phyloP scores from a whole-genome alignment of 2,329 filamentous ascomycete species.

The Colletotrichum sp. region DNA sequence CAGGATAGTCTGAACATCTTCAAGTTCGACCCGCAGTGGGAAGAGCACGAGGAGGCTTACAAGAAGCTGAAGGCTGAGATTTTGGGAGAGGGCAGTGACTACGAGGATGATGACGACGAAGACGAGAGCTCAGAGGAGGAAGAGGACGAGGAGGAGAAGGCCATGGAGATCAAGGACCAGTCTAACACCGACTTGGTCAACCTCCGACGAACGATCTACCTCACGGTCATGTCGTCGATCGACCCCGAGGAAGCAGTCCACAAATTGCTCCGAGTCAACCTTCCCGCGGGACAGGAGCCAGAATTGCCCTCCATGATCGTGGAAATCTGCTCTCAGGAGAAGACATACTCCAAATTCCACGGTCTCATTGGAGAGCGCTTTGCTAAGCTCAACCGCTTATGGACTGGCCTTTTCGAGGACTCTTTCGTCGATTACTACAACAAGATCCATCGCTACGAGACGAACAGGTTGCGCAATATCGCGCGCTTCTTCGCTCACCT shows the following conservation, averaged over 20 bases:
- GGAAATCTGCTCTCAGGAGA: slow-evolving; percentile 95
- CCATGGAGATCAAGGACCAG: slow-evolving; percentile 96
- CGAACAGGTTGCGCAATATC: slow-evolving; percentile 92
- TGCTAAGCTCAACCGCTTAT: slow-evolving; percentile 93
- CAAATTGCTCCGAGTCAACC: slow-evolving; percentile 92
- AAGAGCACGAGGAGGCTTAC: slow-evolving; percentile 90
- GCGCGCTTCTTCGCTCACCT: slow-evolving; percentile 94
- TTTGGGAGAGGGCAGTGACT: slow-evolving; percentile 88
- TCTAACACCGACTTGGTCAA: slow-evolving; percentile 96
- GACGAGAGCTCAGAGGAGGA: slow-evolving; percentile 71
- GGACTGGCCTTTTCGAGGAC: slow-evolving; percentile 91
- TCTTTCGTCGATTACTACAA: slow-evolving; percentile 94
- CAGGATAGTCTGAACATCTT: slow-evolving; percentile 94
- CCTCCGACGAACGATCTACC: slow-evolving; percentile 90
- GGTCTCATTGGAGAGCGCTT: slow-evolving; percentile 94
- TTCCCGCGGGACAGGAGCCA: slow-evolving; percentile 84
- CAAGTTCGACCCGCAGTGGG: slow-evolving; percentile 89
- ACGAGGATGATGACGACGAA: slow-evolving; percentile 68
- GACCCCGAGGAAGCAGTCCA: slow-evolving; percentile 97
- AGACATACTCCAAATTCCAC: slow-evolving; percentile 97
- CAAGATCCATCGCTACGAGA: slow-evolving; percentile 96
- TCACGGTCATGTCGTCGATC: slow-evolving; percentile 96
- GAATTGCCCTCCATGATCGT: slow-evolving; percentile 97
- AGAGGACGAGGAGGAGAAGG: slow-evolving; percentile 78
- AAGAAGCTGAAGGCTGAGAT: slow-evolving; percentile 92